Conservation (phyloP, 2,329 filamentous ascomycete genomes). For the Teratosphaeriaceae sp. region DNA sequence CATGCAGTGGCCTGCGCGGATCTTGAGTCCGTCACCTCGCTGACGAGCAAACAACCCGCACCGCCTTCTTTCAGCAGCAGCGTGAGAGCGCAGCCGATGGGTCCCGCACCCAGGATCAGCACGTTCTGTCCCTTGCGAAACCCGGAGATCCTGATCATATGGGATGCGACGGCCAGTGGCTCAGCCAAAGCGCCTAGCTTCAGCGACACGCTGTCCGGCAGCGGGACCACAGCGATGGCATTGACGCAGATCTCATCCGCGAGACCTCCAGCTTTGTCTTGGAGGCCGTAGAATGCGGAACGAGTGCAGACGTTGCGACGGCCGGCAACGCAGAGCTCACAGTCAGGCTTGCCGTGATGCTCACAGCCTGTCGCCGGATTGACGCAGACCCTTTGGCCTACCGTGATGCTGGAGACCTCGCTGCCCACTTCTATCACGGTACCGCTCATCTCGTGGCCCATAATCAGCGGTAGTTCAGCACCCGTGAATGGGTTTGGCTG, state of each 20-base stretch:
- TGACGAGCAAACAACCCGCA: slow-evolving; percentile 50
- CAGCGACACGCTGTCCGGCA: slow-evolving; percentile 48
- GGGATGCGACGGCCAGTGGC: slow-evolving; percentile 58
- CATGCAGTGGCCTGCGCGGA: slow-evolving; percentile 47
- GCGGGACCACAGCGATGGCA: slow-evolving; percentile 41
- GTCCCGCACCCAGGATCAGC: slow-evolving; percentile 56
- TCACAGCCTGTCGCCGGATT: slow-evolving; percentile 37
- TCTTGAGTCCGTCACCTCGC: slow-evolving; percentile 47
- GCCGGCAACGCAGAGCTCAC: slow-evolving; percentile 47
- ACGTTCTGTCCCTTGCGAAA: slow-evolving; percentile 33
- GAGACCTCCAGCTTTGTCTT: slow-evolving; percentile 48
- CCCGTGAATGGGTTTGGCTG: slow-evolving; percentile 33
- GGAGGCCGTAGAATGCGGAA: slow-evolving; percentile 41
- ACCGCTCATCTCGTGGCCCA: slow-evolving; percentile 62
- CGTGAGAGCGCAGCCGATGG: slow-evolving; percentile 49
- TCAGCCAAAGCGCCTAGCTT: slow-evolving; percentile 55
- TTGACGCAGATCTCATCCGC: slow-evolving; percentile 48
- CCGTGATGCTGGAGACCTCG: slow-evolving; percentile 22
- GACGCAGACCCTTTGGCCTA: slow-evolving; percentile 52
- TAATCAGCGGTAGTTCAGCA: slow-evolving; percentile 50
- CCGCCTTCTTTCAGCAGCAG: slow-evolving; percentile 51
- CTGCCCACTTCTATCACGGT: slow-evolving; percentile 51
- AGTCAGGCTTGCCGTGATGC: slow-evolving; percentile 43
- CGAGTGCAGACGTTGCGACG: slow-evolving; percentile 53
- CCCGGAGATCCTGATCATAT: slow-evolving; percentile 48